phyloP scores from a whole-genome alignment of 306 rosid genomes.

The Abrus precatorius region DNA sequence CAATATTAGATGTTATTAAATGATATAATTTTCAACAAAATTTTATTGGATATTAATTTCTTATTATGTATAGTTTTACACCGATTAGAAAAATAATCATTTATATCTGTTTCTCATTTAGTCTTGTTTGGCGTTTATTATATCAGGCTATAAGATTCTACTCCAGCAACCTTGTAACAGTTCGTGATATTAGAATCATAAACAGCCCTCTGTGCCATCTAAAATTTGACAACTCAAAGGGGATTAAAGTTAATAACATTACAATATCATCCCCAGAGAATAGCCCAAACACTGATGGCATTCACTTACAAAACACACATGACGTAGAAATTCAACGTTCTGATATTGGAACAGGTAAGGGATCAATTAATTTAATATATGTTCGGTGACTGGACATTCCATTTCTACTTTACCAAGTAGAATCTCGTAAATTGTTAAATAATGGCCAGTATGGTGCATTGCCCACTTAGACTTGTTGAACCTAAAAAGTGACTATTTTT shows the following conservation, averaged over 20 bases:
- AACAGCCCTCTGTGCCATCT: slow-evolving; percentile 94
- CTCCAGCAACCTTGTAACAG: slow-evolving; percentile 66
- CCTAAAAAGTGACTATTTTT: slow-evolving; percentile 38
- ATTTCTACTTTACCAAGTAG: slow-evolving; percentile 45
- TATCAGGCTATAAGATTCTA: slow-evolving; percentile 90
- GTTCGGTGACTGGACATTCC: slow-evolving; percentile 35
- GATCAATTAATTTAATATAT: slow-evolving; percentile 14
- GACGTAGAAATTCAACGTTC: slow-evolving; percentile 86
- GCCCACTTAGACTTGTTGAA: slow-evolving; percentile 51
- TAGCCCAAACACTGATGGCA: slow-evolving; percentile 95
- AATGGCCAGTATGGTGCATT: slow-evolving; percentile 50
- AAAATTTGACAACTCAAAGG: slow-evolving; percentile 81
- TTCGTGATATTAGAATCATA: slow-evolving; percentile 72
- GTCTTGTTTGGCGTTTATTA: slow-evolving; percentile 24
- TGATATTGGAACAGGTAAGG: slow-evolving; percentile 73
- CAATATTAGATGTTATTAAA: too few species aligned
- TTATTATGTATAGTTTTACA: not conserved
- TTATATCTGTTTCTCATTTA: not conserved
- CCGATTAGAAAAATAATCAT: not conserved
- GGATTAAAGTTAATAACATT: slow-evolving; percentile 69
- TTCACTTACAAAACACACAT: slow-evolving; percentile 90
- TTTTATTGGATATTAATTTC: too few species aligned
- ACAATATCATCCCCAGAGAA: slow-evolving; percentile 82
- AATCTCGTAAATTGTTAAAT: slow-evolving; percentile 46
- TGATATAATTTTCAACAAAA: too few species aligned